Evolutionary conservation across 2,329 filamentous ascomycete species (phyloP).

Genomic region (Colletotrichum sp.): DNA sequence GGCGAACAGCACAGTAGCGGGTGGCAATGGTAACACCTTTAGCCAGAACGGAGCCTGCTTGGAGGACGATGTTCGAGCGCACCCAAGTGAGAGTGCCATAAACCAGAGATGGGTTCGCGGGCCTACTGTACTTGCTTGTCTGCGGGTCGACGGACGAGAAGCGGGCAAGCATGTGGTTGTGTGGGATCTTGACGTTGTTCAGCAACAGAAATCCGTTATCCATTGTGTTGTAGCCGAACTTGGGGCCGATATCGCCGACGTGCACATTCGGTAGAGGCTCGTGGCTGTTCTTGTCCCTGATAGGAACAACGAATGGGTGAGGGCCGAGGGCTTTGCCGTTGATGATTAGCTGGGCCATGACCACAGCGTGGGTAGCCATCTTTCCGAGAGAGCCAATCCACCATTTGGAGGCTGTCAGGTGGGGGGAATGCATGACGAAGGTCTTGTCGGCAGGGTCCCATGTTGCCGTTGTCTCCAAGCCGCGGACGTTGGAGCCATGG

Average conservation of each 20-base stretch:
- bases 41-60: constrained; percentile 74
- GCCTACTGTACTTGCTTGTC: constrained; percentile 71
- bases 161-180: constrained; percentile 62
- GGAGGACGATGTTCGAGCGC: constrained; percentile 74
- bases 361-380: constrained; percentile 77
- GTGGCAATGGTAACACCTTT: constrained; percentile 80
- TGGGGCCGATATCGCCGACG: constrained; percentile 82
- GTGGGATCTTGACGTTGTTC: constrained; percentile 77
- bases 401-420: constrained; percentile 80
- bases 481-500: constrained; percentile 78
- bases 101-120: constrained; percentile 69
- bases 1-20: constrained; percentile 73
- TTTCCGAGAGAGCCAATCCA: constrained; percentile 83
- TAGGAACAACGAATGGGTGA: constrained; percentile 79
- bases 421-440: constrained; percentile 76
- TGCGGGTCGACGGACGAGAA: constrained; percentile 65
- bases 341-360: constrained; percentile 79
- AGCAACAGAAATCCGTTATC: constrained; percentile 82
- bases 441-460: constrained; percentile 78
- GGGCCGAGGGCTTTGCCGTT: constrained; percentile 73
- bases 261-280: constrained; percentile 72
- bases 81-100: constrained; percentile 82
- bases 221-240: constrained; percentile 82
- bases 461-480: constrained; percentile 74
- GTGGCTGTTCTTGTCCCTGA: constrained; percentile 74